Evolutionary conservation across 2,329 filamentous ascomycete genomes (phyloP).

Genomic region (Orbilia blumenaviensis): DNA sequence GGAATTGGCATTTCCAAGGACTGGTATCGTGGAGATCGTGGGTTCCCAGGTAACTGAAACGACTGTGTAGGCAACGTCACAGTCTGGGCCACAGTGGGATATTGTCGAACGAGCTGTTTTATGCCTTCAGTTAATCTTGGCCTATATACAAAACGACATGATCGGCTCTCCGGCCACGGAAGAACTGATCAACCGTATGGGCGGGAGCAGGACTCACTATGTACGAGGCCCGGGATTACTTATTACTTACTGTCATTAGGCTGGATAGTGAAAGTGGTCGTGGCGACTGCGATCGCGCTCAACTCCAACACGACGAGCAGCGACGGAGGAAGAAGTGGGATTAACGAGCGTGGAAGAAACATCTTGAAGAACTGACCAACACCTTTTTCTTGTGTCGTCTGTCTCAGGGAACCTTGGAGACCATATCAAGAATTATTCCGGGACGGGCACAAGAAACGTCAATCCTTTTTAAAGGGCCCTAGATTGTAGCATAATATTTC

Average conservation of each 20-base stretch:
- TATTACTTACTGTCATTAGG: slow-evolving; percentile 28
- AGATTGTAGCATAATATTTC: not conserved
- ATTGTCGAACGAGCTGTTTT: slow-evolving; percentile 16
- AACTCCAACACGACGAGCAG: not conserved
- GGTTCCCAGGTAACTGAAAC: slow-evolving; percentile 24
- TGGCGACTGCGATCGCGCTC: not conserved
- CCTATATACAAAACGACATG: too few species aligned
- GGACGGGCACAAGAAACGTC: not conserved
- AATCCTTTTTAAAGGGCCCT: slow-evolving; percentile 24
- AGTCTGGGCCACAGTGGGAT: slow-evolving; percentile 22
- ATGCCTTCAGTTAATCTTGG: too few species aligned
- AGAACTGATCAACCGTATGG: too few species aligned
- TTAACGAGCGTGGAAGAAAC: not conserved
- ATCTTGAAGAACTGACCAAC: not conserved
- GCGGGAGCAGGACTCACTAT: too few species aligned
- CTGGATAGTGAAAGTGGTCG: slow-evolving; percentile 1
- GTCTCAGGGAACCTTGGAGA: not conserved
- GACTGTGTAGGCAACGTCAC: slow-evolving; percentile 29
- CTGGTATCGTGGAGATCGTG: slow-evolving; percentile 10
- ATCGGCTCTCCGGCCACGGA: too few species aligned
- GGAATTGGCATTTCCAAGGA: not conserved
- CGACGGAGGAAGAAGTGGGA: not conserved
- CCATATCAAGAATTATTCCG: not conserved
- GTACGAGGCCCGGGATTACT: too few species aligned
- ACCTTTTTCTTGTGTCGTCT: not conserved